Conservation (phyloP, 2,329 filamentous ascomycete genomes). For the Phoma sp. region DNA sequence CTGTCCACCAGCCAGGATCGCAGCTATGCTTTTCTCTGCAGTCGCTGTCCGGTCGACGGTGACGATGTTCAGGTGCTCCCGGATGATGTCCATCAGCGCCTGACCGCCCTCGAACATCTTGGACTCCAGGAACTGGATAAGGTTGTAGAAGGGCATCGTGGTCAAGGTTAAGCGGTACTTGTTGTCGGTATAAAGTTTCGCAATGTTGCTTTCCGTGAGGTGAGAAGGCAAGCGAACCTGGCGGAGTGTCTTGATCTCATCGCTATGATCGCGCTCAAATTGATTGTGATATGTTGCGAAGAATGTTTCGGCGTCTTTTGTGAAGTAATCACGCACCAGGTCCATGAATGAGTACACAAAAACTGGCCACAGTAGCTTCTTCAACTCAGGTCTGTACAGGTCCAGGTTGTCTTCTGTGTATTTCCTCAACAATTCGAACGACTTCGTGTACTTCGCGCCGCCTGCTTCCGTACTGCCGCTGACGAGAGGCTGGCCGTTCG, state of each 20-base stretch:
- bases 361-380: conserved; percentile 87
- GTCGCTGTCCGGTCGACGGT: conserved; percentile 64
- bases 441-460: conserved; percentile 77
- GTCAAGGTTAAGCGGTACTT: conserved; percentile 93
- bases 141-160: conserved; percentile 78
- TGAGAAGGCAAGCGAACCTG: conserved; percentile 80
- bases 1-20: conserved; percentile 63
- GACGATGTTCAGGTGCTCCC: conserved; percentile 65
- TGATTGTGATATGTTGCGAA: conserved; percentile 70
- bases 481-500: conserved; percentile 79
- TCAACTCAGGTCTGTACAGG: conserved; percentile 89
- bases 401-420: conserved; percentile 95
- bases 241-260: conserved; percentile 80
- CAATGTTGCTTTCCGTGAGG: conserved; percentile 75
- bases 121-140: conserved; percentile 89
- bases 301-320: conserved; percentile 76
- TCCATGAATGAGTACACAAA: conserved; percentile 94
- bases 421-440: conserved; percentile 74
- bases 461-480: conserved; percentile 70
- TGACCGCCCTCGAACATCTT: conserved; percentile 82
- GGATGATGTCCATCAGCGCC: conserved; percentile 77
- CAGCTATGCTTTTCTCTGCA: conserved; percentile 66
- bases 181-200: conserved; percentile 82
- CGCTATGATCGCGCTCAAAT: conserved; percentile 80
- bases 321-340: conserved; percentile 75